Evolutionary conservation across 192 early-diverging fungal species (phyloP), one percentile per base, ranked within the genome.

Genomic region (Mortierella hygrophila): DNA sequence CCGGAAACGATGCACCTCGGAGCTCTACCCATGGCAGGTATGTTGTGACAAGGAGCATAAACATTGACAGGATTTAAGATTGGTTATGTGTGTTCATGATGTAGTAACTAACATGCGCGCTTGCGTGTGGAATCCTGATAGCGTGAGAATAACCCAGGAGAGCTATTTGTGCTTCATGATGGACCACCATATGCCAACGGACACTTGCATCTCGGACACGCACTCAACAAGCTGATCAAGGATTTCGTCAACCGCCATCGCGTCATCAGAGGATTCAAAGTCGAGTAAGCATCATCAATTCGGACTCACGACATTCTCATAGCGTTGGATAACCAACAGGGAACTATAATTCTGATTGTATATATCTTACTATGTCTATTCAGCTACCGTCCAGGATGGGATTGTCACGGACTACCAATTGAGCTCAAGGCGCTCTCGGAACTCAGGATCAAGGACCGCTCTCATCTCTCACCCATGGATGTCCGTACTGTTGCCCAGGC

Each of bases 141-240:
- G 91, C 76, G 90, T 29, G 87, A 91, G 68, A 93, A 94, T 85
- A 94, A 94, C 69, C 81, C 91, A 20, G 92, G 92, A n/a, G 89
- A 90, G 7, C 81, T 91, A n/a, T 96, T 95, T 91, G 89, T 95
- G 11, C 89, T 95, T 68, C 95, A 96, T 69, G 95, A 96, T 80
- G 95, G 95, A 29, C 95, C 95, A 46, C 95, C 95, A 32, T 96
- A 96, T 82, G 95, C 95, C 49, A 95, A 96, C 81, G 95, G 95
- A 38, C 90, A 90, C 69, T 84, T 95, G 29, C 94, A 96, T 82
- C 91, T 93, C 70, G 92, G 91, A 4, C 95, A 96, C 71, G 94
- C 94, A 46, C 90, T 96, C 88, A 96, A 96, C 90, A 95, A 95
- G 88, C 90, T 96, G 60, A 90, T 96, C 32, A 96, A 96, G 84